Base-by-base conservation (phyloP, 768 basidiomycete species). In the Tricholoma terreum region DNA sequence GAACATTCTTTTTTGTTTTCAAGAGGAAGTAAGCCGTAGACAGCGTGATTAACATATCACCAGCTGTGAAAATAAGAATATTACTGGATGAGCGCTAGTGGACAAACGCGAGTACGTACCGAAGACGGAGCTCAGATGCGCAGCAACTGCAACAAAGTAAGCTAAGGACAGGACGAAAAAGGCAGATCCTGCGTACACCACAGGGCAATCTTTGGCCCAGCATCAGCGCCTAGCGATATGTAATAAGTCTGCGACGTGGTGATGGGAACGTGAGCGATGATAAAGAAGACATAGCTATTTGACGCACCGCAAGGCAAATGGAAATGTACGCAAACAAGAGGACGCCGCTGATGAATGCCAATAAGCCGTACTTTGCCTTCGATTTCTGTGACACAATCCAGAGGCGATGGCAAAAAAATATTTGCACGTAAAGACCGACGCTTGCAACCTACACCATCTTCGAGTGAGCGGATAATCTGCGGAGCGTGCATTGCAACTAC, bases 401-500 rank as follows among this genome's bases (percentile, higher is more conserved):
- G 22, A 74, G 65, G 9, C 73, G 68, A 46, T 65, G 64, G 43
- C 65, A 67, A 55, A 71, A 74, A 57, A 67, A 74, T 3, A 58
- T 35, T 53, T 74, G 73, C 24, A 74, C 72, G 54, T 71, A 73
- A 17, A 68, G 38, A 22, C 66, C 70, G 17, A 73, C 69, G n/a
- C 59, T 53, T 10, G 71, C 71, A 8, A 71, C 69, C 73, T 74
- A 34, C 10, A 30, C 34, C 15, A 14, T 1, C 9, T 19, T 5
- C 21, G 36, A 17, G 45, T 36, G 9, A 53, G 33, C 19, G 21
- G 6, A 19, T 15, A 19, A 11, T 38, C 34, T 12, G 12, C 27
- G 27, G 27, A 4, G 14, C 15, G 24, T 30, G 31, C 17, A 19
- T 31, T 8, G 49, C 4, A 17, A 11, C 15, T 40, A 73, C 72